A percentile compares a stretch with the other conserved stretches of the same genome.
Evolutionary conservation across 257 asterid genomes (phyloP).

Genomic region (Nicotiana obtusifolia): DNA sequence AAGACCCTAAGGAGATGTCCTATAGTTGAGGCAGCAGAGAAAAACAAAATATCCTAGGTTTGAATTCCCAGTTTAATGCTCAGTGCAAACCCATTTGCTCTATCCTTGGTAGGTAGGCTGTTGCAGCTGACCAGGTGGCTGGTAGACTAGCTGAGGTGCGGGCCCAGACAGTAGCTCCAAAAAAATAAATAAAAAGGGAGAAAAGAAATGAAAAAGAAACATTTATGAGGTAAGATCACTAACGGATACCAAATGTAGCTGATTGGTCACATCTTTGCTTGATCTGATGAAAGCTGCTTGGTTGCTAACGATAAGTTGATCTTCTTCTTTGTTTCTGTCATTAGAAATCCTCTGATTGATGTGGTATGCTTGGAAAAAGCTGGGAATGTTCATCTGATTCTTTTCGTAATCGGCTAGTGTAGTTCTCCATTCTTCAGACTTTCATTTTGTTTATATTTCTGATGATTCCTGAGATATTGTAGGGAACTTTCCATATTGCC

Average conservation of each 20-base stretch:
- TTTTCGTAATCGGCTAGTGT: neutral
- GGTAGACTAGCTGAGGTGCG: neutral
- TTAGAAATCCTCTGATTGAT: neutral
- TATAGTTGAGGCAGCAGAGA: neutral
- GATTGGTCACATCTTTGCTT: neutral
- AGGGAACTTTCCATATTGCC: constrained; percentile 83
- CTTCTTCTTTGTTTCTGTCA: neutral
- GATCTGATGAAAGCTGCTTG: neutral
- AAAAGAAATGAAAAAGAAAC: neutral
- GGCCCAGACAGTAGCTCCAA: neutral
- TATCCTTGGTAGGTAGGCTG: neutral
- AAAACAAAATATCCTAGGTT: neutral
- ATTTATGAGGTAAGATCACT: neutral
- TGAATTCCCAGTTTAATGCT: neutral
- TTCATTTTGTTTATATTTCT: neutral
- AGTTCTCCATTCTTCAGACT: neutral
- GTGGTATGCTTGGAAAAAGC: neutral
- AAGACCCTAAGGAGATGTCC: neutral
- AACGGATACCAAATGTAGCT: neutral
- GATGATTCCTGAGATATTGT: constrained; percentile 4
- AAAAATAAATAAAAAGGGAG: neutral
- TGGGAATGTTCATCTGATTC: neutral
- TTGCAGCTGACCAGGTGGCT: neutral
- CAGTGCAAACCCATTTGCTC: neutral
- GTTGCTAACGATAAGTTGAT: neutral